These are phyloP conservation scores for Pythium coloratum DNA, from an alignment of 352 stramenopile species.

Conservation along the genomic window DNA sequence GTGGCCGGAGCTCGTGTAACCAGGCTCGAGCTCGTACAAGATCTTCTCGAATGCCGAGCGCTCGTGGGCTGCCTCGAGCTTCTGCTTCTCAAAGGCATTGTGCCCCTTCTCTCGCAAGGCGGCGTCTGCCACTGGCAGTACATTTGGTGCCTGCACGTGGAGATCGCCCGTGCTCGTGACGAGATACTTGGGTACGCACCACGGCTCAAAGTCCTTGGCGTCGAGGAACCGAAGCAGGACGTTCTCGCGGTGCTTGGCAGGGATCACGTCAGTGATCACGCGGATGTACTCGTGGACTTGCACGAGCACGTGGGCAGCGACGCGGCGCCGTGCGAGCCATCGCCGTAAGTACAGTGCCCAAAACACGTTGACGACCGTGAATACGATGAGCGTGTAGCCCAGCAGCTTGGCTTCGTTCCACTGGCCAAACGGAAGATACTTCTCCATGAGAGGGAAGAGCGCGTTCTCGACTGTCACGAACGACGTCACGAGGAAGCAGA, in stretches of 20 bases:
- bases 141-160: slow-evolving; percentile 1
- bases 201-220: slow-evolving; percentile 7
- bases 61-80: too few relatives aligned
- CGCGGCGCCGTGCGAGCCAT: slow-evolving; percentile 34
- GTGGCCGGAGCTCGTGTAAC: too few relatives aligned
- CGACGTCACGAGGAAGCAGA: slow-evolving; percentile 60
- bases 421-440: neutral
- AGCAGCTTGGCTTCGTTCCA: slow-evolving; percentile 35
- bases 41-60: slow-evolving; percentile 12
- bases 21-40: neutral
- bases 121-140: too few relatives aligned
- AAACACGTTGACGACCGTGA: slow-evolving; percentile 43
- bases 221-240: slow-evolving; percentile 30
- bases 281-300: slow-evolving; percentile 42
- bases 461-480: slow-evolving; percentile 57
- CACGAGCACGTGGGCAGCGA: slow-evolving; percentile 27
- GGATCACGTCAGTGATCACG: slow-evolving; percentile 35
- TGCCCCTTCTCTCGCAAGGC: too few relatives aligned
- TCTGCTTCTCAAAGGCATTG: too few relatives aligned
- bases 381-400: slow-evolving; percentile 36
- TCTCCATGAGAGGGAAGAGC: slow-evolving; percentile 38
- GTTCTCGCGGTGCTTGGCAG: slow-evolving; percentile 25
- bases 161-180: slow-evolving; percentile 16
- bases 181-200: slow-evolving; percentile 11
- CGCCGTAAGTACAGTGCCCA: slow-evolving; percentile 31